phyloP scores from a whole-genome alignment of 768 basidiomycete genomes.

The Auricularia cornea region DNA sequence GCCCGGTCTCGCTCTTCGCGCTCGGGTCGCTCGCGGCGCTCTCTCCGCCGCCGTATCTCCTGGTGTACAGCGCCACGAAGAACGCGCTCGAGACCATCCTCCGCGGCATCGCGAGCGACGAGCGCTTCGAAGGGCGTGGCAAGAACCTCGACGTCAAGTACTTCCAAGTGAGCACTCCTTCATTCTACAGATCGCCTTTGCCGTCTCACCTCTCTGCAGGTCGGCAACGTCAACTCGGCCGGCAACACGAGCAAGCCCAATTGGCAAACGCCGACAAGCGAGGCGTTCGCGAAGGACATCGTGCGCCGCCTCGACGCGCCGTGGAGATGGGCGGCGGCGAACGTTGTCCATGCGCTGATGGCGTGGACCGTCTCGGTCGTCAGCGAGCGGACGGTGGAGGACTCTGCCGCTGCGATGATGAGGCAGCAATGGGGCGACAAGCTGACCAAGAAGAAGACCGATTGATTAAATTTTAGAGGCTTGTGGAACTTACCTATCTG shows the following conservation, averaged over 20 bases:
- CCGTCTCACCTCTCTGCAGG: not conserved
- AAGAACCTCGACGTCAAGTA: not conserved
- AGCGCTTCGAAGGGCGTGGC: conserved; percentile 1
- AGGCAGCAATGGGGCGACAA: not conserved
- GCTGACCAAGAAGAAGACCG: not conserved
- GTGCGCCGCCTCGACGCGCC: not conserved
- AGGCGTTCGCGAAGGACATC: not conserved
- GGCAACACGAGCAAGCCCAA: not conserved
- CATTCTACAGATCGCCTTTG: no score
- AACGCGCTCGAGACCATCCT: conserved; percentile 3
- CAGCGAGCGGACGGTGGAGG: not conserved
- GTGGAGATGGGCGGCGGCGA: not conserved
- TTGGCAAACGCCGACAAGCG: not conserved
- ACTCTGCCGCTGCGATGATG: not conserved
- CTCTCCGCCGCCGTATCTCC: conserved; percentile 6
- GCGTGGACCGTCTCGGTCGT: not conserved
- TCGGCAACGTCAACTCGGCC: not conserved
- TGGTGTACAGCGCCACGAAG: conserved; percentile 6
- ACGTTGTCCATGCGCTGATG: not conserved
- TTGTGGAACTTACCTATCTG: no score
- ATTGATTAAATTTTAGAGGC: not conserved
- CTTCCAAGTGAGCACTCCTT: not conserved
- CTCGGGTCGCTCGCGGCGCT: conserved; percentile 8
- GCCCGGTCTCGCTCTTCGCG: conserved; percentile 1
- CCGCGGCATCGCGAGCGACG: conserved; percentile 5